These are phyloP conservation scores for Diaporthe batatas DNA, from an alignment of 2,329 filamentous ascomycete genomes.

Conservation along the genomic window DNA sequence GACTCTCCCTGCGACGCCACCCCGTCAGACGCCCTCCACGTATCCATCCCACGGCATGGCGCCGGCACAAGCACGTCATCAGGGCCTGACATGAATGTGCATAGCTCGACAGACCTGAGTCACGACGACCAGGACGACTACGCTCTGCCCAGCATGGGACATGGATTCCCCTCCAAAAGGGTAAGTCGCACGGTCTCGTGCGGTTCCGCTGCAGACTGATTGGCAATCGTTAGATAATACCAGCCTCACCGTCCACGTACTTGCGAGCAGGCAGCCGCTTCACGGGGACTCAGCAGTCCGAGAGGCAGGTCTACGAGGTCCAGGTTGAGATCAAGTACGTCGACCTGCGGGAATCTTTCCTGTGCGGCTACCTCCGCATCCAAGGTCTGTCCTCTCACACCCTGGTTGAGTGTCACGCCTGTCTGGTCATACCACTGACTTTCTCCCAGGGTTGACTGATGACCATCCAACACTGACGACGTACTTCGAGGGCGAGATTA, in stretches of 20 bases:
- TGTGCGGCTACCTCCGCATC: conserved; percentile 95
- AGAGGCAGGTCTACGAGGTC: conserved; percentile 93
- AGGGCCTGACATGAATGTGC: conserved; percentile 3
- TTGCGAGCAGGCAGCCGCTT: conserved; percentile 91
- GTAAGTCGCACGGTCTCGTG: conserved; percentile 55
- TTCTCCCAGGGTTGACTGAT: conserved; percentile 81
- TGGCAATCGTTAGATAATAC: conserved; percentile 69
- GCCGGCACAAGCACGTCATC: conserved; percentile 31
- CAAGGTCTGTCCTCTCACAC: conserved; percentile 74
- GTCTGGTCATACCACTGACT: not conserved
- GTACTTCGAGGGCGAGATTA: conserved; percentile 98
- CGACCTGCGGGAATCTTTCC: conserved; percentile 91
- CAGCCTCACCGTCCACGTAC: conserved; percentile 86
- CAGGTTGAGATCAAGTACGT: conserved; percentile 98
- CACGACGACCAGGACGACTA: conserved; percentile 49
- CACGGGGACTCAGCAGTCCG: conserved; percentile 90
- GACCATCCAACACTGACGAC: conserved; percentile 98
- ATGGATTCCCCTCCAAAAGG: conserved; percentile 67
- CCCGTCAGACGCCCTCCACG: conserved; percentile 14
- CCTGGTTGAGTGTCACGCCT: not conserved
- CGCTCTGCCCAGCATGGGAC: conserved; percentile 61
- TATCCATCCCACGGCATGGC: conserved; percentile 37
- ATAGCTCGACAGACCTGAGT: conserved; percentile 40
- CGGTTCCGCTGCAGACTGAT: conserved; percentile 5
- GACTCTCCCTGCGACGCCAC: conserved; percentile 31